A percentile compares a stretch with the other conserved stretches of the same genome.
Evolutionary conservation across 495 filamentous ascomycete species (phyloP).

Genomic region (Rhizodiscina lignyota): DNA sequence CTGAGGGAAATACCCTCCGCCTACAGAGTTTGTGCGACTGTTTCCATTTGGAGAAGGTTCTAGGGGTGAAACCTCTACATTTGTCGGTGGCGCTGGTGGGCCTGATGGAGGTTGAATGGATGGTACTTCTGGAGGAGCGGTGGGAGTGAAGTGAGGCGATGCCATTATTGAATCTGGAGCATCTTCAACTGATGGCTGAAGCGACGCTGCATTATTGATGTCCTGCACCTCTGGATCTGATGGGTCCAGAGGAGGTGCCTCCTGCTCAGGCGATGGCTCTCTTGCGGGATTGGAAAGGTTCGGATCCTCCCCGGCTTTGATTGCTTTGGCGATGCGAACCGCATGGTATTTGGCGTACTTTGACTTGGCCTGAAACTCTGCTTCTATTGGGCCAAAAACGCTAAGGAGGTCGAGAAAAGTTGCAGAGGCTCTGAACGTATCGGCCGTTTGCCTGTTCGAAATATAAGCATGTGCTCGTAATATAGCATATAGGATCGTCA

Average conservation of each 20-base stretch:
- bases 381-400: constrained; percentile 55
- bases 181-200: constrained; percentile 14
- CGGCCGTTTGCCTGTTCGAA: constrained; percentile 64
- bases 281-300: constrained; percentile 72
- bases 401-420: constrained; percentile 79
- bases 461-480: not conserved
- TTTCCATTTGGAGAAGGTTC: constrained; percentile 11
- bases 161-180: constrained; percentile 10
- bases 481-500: too few relatives aligned
- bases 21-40: constrained; percentile 20
- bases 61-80: constrained; percentile 25
- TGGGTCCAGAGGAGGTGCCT: constrained; percentile 23
- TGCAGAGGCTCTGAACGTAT: constrained; percentile 79
- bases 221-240: constrained; percentile 47
- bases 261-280: constrained; percentile 15
- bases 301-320: constrained; percentile 82
- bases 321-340: constrained; percentile 71
- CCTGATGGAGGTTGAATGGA: constrained; percentile 6
- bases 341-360: constrained; percentile 97
- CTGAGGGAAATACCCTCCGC: constrained; percentile 37
- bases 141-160: constrained; percentile 5
- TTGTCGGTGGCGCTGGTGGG: constrained; percentile 1
- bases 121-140: constrained; percentile 2
- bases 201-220: constrained; percentile 22
- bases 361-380: constrained; percentile 69